Evolutionary conservation across 2,329 filamentous ascomycete species (phyloP).

Genomic region (Didymella arachidicola): DNA sequence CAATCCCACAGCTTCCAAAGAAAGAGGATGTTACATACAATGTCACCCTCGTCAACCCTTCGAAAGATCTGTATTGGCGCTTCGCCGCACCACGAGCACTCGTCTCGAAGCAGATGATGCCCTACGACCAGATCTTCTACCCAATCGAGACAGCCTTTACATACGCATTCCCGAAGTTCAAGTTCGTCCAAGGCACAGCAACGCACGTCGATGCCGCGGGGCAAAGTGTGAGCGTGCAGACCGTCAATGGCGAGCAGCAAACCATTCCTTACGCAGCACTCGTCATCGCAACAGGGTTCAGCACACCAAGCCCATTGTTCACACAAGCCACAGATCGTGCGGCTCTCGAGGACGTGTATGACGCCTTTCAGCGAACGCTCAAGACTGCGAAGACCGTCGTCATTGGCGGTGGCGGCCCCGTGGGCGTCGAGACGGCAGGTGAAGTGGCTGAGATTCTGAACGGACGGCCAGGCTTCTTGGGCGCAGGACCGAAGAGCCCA

Average conservation of each 20-base stretch:
- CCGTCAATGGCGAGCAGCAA: constrained; percentile 43
- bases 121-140: constrained; percentile 59
- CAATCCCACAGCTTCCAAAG: constrained; percentile 46
- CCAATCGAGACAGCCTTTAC: constrained; percentile 62
- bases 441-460: constrained; percentile 57
- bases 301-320: constrained; percentile 56
- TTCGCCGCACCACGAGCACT: constrained; percentile 62
- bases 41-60: constrained; percentile 64
- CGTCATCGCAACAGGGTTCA: constrained; percentile 64
- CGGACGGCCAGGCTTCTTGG: constrained; percentile 48
- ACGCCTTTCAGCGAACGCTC: constrained; percentile 49
- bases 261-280: constrained; percentile 60
- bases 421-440: constrained; percentile 60
- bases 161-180: constrained; percentile 58
- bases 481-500: constrained; percentile 48
- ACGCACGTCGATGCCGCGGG: constrained; percentile 56
- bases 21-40: constrained; percentile 55
- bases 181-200: constrained; percentile 61
- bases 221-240: constrained; percentile 54
- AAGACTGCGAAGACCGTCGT: constrained; percentile 55
- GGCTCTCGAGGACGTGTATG: constrained; percentile 42
- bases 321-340: constrained; percentile 50
- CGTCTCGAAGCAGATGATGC: constrained; percentile 60
- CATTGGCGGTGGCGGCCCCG: constrained; percentile 59
- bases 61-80: constrained; percentile 62